Conservation (phyloP, 2,329 filamentous ascomycete genomes). For the Whalleya microplaca region DNA sequence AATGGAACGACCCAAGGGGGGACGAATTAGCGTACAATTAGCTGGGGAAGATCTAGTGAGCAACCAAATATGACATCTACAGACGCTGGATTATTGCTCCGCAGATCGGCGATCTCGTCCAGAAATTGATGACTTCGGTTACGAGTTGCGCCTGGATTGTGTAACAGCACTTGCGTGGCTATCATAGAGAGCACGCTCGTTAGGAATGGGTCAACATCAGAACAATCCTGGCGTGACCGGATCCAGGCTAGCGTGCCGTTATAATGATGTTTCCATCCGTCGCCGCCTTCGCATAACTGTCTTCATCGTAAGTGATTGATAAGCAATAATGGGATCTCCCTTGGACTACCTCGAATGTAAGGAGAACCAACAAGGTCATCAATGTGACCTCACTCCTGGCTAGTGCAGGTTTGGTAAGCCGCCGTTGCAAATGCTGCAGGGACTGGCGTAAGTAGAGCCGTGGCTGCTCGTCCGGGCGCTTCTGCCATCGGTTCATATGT, state of each 20-base stretch:
- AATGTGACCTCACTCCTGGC: conserved; percentile 1
- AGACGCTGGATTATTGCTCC: no score
- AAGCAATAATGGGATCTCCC: neutral
- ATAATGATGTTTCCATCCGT: conserved; percentile 4
- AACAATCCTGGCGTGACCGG: neutral
- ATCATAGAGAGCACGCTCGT: conserved; percentile 1
- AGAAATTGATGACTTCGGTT: neutral
- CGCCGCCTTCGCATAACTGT: conserved; percentile 1
- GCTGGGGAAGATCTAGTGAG: neutral
- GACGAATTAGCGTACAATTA: neutral
- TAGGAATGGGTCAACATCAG: conserved; percentile 1
- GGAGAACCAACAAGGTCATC: neutral
- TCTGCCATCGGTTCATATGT: conserved; percentile 1
- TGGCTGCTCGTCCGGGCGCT: neutral
- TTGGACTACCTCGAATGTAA: no score
- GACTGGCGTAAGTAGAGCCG: neutral
- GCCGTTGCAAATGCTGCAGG: conserved; percentile 1
- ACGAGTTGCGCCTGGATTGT: neutral
- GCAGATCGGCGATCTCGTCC: neutral
- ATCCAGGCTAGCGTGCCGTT: neutral
- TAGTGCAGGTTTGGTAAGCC: neutral
- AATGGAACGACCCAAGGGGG: no score
- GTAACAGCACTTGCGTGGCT: neutral
- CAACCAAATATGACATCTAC: neutral
- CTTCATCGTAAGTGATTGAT: neutral